Evolutionary conservation across 306 rosid genomes (phyloP).

Genomic region (Fragaria vesca): DNA sequence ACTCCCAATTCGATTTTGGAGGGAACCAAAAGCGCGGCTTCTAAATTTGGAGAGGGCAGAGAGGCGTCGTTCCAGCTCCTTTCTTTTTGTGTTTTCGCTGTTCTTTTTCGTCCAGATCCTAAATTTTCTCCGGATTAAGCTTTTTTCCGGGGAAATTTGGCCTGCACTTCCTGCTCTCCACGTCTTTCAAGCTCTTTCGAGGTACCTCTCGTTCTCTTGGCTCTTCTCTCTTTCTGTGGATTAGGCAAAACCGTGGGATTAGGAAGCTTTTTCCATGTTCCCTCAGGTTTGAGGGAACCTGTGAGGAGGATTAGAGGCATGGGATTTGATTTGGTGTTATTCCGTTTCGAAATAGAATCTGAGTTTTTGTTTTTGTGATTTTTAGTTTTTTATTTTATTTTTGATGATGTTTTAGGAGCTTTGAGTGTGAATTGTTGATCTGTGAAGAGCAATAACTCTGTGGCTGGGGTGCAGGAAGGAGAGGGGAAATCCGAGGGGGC

Average conservation of each 20-base stretch:
- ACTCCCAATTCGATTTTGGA: slow-evolving; percentile 29
- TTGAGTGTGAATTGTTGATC: slow-evolving; percentile 43
- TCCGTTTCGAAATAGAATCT: background rate
- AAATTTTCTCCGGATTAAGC: slow-evolving; percentile 23
- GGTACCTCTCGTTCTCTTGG: slow-evolving; percentile 35
- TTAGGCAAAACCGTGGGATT: background rate
- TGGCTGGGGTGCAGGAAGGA: slow-evolving; percentile 34
- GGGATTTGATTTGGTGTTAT: background rate
- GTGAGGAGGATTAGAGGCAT: background rate
- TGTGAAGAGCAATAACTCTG: slow-evolving; percentile 28
- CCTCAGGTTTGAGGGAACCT: background rate
- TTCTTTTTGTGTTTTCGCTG: background rate
- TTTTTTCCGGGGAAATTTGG: slow-evolving; percentile 24
- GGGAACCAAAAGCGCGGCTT: slow-evolving; percentile 35
- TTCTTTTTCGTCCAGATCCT: slow-evolving; percentile 24
- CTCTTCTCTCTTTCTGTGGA: background rate
- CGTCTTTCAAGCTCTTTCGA: slow-evolving; percentile 26
- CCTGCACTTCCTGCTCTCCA: slow-evolving; percentile 33
- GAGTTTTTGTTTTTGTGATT: slow-evolving; percentile 9
- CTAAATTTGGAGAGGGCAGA: slow-evolving; percentile 22
- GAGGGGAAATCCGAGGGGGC: background rate
- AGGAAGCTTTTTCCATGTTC: slow-evolving; percentile 18
- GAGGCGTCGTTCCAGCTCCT: slow-evolving; percentile 9
- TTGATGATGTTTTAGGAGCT: slow-evolving; percentile 26
- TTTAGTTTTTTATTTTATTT: slow-evolving; percentile 5